Percentiles rank a stretch among this genome's conserved stretches.
These are phyloP conservation scores for Trichoderma brevicompactum DNA, from an alignment of 2,329 filamentous ascomycete genomes.

Conservation along the genomic window DNA sequence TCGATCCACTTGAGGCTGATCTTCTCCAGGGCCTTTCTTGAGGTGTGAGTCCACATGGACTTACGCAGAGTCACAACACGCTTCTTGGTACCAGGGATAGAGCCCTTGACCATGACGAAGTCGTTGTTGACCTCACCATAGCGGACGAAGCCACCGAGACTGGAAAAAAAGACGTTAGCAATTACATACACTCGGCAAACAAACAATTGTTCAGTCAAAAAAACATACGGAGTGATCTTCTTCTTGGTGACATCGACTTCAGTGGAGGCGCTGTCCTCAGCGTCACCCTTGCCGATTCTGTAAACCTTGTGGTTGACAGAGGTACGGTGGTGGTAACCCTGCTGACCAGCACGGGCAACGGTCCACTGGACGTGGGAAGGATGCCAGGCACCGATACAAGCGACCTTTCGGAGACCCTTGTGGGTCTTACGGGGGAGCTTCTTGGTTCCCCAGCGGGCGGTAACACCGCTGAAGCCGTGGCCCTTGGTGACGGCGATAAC, in stretches of 20 bases:
- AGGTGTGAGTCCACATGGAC: conserved; percentile 98
- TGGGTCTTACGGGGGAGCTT: conserved; percentile 99
- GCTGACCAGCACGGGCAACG: conserved; percentile 99
- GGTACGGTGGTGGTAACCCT: conserved; percentile 99
- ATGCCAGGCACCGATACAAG: conserved; percentile 99
- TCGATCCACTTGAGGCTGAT: conserved; percentile 99
- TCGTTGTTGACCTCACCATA: conserved; percentile 99
- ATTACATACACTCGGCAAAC: background rate
- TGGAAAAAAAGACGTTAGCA: conserved; percentile 50
- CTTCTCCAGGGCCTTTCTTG: conserved; percentile 95
- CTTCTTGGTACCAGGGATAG: conserved; percentile 98
- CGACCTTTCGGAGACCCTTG: conserved; percentile 99
- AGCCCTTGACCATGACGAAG: conserved; percentile 97
- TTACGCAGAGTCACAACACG: conserved; percentile 98
- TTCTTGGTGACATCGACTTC: conserved; percentile 98
- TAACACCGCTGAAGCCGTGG: conserved; percentile 98
- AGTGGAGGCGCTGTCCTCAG: conserved; percentile 91
- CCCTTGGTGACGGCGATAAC: conserved; percentile 99
- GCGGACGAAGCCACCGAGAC: conserved; percentile 98
- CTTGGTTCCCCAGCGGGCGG: conserved; percentile 98
- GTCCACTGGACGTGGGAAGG: conserved; percentile 99
- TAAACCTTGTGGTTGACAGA: conserved; percentile 99
- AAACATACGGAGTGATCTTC: conserved; percentile 96
- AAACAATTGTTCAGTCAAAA: background rate
- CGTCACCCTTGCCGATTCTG: conserved; percentile 91